Evolutionary conservation across 2,329 filamentous ascomycete genomes (phyloP).

Genomic region (Phialophora tarda): DNA sequence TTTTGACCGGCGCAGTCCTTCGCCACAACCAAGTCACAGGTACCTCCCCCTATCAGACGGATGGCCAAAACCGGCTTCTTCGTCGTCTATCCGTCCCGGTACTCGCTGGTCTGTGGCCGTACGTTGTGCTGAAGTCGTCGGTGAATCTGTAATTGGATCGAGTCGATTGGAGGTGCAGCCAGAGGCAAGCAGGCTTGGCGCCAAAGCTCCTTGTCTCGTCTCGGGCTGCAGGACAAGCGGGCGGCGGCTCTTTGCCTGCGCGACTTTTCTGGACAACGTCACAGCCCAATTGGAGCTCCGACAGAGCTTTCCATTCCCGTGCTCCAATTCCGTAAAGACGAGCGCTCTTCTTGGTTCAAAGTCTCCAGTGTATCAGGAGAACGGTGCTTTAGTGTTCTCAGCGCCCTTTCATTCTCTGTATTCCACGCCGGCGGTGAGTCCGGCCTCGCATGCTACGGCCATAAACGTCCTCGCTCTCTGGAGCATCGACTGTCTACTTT

Average conservation of each 20-base stretch:
- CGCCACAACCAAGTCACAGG: slow-evolving; percentile 13
- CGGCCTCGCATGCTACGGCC: slow-evolving; percentile 31
- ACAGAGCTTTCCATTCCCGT: slow-evolving; percentile 26
- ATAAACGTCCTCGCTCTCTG: slow-evolving; percentile 31
- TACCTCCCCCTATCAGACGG: neutral
- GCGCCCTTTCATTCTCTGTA: slow-evolving; percentile 14
- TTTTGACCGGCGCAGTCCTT: slow-evolving; percentile 37
- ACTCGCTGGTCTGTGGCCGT: slow-evolving; percentile 10
- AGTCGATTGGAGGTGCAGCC: slow-evolving; percentile 36
- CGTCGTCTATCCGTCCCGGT: neutral
- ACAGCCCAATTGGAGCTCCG: slow-evolving; percentile 26
- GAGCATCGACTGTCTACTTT: slow-evolving; percentile 28
- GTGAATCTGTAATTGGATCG: slow-evolving; percentile 32
- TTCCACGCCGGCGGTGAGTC: slow-evolving; percentile 26
- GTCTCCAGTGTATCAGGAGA: slow-evolving; percentile 1
- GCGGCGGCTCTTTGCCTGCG: slow-evolving; percentile 13
- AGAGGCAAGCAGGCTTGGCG: slow-evolving; percentile 28
- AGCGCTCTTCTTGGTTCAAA: slow-evolving; percentile 1
- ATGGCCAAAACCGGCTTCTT: neutral
- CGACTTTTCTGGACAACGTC: slow-evolving; percentile 18
- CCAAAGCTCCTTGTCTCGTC: slow-evolving; percentile 20
- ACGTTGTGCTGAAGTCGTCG: slow-evolving; percentile 8
- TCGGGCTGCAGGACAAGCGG: slow-evolving; percentile 6
- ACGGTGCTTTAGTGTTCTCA: slow-evolving; percentile 8
- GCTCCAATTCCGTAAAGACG: slow-evolving; percentile 3